Conservation (phyloP, 345 rosid species). For the Anastatica hierochuntica region DNA sequence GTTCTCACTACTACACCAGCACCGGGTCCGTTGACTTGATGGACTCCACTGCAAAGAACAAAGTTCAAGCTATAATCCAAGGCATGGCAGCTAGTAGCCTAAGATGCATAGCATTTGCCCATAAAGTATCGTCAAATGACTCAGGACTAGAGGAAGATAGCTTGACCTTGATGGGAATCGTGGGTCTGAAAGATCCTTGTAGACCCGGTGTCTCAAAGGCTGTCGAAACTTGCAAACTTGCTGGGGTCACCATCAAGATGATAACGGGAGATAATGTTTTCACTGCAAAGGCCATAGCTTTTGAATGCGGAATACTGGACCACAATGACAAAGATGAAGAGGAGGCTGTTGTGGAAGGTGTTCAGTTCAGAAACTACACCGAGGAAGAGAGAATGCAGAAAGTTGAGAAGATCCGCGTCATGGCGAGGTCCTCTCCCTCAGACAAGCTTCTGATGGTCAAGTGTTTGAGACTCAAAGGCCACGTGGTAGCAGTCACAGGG, state of each 20-base stretch:
- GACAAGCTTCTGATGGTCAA: slow-evolving; percentile 70
- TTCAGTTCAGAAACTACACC: slow-evolving; percentile 43
- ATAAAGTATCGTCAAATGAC: slow-evolving; percentile 29
- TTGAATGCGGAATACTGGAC: slow-evolving; percentile 52
- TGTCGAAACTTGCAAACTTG: slow-evolving; percentile 45
- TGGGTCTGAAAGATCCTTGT: slow-evolving; percentile 65
- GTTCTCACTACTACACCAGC: slow-evolving; percentile 34
- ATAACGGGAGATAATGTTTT: slow-evolving; percentile 62
- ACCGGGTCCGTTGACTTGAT: slow-evolving; percentile 21
- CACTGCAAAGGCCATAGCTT: slow-evolving; percentile 70
- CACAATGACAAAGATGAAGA: slow-evolving; percentile 21
- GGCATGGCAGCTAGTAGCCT: slow-evolving; percentile 54
- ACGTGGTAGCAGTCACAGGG: slow-evolving; percentile 56
- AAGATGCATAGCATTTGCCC: slow-evolving; percentile 60
- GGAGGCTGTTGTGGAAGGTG: slow-evolving; percentile 44
- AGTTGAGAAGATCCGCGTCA: slow-evolving; percentile 44
- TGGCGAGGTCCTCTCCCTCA: slow-evolving; percentile 64
- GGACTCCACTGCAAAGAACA: slow-evolving; percentile 28
- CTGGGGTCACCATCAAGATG: slow-evolving; percentile 58
- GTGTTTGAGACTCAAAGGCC: slow-evolving; percentile 50
- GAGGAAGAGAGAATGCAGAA: slow-evolving; percentile 38
- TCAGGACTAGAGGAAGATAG: slow-evolving; percentile 33
- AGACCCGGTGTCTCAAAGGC: slow-evolving; percentile 49
- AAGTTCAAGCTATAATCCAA: slow-evolving; percentile 32
- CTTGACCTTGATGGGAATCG: slow-evolving; percentile 41